phyloP scores from a whole-genome alignment of 2,329 filamentous ascomycete genomes.

The Ophiocordyceps robertsii region DNA sequence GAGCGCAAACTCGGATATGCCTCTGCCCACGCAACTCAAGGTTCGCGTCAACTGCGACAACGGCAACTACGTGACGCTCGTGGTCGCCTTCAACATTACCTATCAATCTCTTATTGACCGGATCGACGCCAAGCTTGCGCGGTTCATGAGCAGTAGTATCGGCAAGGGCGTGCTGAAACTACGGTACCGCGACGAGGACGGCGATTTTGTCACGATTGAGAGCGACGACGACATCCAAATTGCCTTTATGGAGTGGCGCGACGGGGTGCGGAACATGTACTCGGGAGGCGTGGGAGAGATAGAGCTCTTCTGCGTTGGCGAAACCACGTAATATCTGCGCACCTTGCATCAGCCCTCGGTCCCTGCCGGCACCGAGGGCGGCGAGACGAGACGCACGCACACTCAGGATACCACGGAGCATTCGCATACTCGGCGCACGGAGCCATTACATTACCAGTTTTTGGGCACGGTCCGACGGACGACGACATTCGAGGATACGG shows the following conservation, averaged over 20 bases:
- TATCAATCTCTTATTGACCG: conserved; percentile 89
- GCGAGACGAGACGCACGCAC: neutral
- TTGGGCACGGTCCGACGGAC: neutral
- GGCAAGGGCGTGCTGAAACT: conserved; percentile 71
- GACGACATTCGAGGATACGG: conserved; percentile 7
- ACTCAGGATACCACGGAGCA: conserved; percentile 6
- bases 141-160: conserved; percentile 75
- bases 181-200: conserved; percentile 83
- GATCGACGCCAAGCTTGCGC: conserved; percentile 86
- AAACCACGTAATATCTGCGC: conserved; percentile 16
- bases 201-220: conserved; percentile 85
- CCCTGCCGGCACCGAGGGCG: neutral
- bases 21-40: conserved; percentile 65
- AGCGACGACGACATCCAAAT: conserved; percentile 94
- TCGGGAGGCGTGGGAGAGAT: conserved; percentile 74
- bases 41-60: conserved; percentile 84
- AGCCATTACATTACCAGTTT: conserved; percentile 8
- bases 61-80: conserved; percentile 85
- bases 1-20: conserved; percentile 33
- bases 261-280: conserved; percentile 43
- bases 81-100: conserved; percentile 88
- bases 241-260: conserved; percentile 88
- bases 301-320: conserved; percentile 65
- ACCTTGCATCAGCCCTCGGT: conserved; percentile 1
- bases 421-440: conserved; percentile 19